phyloP scores from a whole-genome alignment of 441 rosid species.

The Eutrema salsugineum region DNA sequence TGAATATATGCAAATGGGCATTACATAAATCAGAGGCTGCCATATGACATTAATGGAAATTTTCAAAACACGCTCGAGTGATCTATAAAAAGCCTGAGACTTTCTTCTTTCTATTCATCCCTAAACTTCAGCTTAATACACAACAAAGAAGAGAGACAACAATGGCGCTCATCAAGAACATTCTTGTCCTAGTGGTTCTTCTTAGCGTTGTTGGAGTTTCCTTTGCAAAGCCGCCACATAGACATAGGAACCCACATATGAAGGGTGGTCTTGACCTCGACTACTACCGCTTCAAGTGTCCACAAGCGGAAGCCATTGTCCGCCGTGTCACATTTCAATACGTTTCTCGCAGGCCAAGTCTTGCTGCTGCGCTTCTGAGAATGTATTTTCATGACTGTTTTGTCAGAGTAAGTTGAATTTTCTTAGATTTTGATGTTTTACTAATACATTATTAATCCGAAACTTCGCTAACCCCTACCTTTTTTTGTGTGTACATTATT shows the following conservation, averaged over 20 bases:
- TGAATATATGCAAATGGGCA: neutral
- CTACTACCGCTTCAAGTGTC: slow-evolving; percentile 46
- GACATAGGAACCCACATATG: neutral
- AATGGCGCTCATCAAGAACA: slow-evolving; percentile 38
- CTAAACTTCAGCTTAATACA: neutral
- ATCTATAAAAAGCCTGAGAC: neutral
- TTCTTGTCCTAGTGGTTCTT: slow-evolving; percentile 26
- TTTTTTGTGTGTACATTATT: neutral
- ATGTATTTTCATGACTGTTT: slow-evolving; percentile 77
- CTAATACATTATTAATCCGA: neutral
- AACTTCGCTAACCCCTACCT: neutral
- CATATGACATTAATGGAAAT: neutral
- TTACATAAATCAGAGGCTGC: neutral
- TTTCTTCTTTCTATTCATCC: neutral
- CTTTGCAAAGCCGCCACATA: slow-evolving; percentile 20
- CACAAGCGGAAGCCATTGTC: slow-evolving; percentile 37
- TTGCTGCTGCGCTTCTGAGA: slow-evolving; percentile 53
- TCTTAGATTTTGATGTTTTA: neutral
- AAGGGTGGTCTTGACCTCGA: slow-evolving; percentile 28
- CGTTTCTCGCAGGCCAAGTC: slow-evolving; percentile 39
- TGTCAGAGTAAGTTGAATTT: slow-evolving; percentile 42
- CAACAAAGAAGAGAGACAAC: neutral
- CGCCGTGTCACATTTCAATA: slow-evolving; percentile 16
- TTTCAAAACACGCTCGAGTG: neutral
- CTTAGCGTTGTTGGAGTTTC: slow-evolving; percentile 23